Evolutionary conservation across 441 rosid genomes (phyloP).

Genomic region (Pelargonium australe): DNA sequence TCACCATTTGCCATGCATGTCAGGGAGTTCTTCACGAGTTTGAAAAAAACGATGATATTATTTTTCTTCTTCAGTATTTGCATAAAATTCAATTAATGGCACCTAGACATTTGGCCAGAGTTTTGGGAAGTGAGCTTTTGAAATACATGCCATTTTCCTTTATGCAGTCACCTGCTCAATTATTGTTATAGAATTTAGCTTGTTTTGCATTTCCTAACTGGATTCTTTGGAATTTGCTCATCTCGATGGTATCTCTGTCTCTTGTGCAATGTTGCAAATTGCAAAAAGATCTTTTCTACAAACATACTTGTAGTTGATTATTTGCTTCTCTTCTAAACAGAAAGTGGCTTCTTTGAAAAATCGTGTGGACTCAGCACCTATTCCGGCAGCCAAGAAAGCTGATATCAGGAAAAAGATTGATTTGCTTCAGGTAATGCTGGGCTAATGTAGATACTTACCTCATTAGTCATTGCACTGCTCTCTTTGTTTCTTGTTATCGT

Average conservation of each 20-base stretch:
- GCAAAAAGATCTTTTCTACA: not conserved
- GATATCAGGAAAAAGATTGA: conserved; percentile 70
- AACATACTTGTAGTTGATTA: too few relatives aligned
- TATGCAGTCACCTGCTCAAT: not conserved
- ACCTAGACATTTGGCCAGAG: not conserved
- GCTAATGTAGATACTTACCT: not conserved
- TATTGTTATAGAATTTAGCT: not conserved
- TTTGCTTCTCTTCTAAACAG: conserved; percentile 28
- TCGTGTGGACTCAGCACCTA: conserved; percentile 58
- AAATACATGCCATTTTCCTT: not conserved
- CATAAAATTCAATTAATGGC: not conserved
- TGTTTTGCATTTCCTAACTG: not conserved
- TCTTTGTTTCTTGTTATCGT: not conserved
- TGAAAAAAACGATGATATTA: not conserved
- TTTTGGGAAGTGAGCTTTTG: not conserved
- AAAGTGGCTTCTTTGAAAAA: conserved; percentile 79
- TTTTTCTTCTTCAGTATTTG: not conserved
- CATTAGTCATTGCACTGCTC: not conserved
- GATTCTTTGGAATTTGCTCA: not conserved
- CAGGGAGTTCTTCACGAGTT: not conserved
- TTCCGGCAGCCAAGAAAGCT: conserved; percentile 87
- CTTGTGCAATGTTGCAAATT: not conserved
- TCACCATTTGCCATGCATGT: not conserved
- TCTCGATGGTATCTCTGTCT: not conserved
- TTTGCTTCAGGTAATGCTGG: conserved; percentile 56